A percentile compares a stretch with the other conserved stretches of the same genome.
Conservation (phyloP, 495 filamentous ascomycete genomes). For the Mytilinidion resinicola region DNA sequence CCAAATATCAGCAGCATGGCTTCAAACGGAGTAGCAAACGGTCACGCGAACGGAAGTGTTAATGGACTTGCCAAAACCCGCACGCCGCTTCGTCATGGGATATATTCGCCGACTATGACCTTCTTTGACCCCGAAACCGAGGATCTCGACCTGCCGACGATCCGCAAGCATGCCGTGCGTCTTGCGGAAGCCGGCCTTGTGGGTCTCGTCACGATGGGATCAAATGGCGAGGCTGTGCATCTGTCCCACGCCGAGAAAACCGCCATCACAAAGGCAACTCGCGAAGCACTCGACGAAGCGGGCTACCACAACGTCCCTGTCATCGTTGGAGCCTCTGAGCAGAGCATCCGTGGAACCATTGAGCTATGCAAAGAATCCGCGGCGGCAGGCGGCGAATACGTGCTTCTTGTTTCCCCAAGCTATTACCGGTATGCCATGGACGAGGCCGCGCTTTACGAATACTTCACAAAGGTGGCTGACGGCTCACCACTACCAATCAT, state of each 20-base stretch:
- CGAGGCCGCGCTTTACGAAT: slow-evolving; percentile 69
- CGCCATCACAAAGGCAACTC: slow-evolving; percentile 69
- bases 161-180: slow-evolving; percentile 72
- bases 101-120: slow-evolving; percentile 86
- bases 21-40: slow-evolving; percentile 10
- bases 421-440: slow-evolving; percentile 78
- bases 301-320: slow-evolving; percentile 71
- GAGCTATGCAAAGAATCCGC: slow-evolving; percentile 64
- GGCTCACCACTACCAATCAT: slow-evolving; percentile 69
- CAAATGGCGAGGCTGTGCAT: slow-evolving; percentile 84
- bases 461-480: slow-evolving; percentile 71
- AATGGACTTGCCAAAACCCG: slow-evolving; percentile 17
- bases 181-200: slow-evolving; percentile 76
- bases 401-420: slow-evolving; percentile 69
- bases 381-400: slow-evolving; percentile 69
- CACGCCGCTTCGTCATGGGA: slow-evolving; percentile 66
- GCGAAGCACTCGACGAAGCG: slow-evolving; percentile 75
- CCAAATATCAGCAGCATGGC: slow-evolving; percentile 13
- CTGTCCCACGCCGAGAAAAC: slow-evolving; percentile 67
- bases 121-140: slow-evolving; percentile 80
- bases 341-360: slow-evolving; percentile 70
- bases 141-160: slow-evolving; percentile 71
- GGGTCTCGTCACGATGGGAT: slow-evolving; percentile 82
- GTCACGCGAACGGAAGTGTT: slow-evolving; percentile 8
- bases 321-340: slow-evolving; percentile 73